Evolutionary conservation across 2,329 filamentous ascomycete species (phyloP), one percentile per base, ranked within the genome.

Genomic region (Sordariomycetes sp.): DNA sequence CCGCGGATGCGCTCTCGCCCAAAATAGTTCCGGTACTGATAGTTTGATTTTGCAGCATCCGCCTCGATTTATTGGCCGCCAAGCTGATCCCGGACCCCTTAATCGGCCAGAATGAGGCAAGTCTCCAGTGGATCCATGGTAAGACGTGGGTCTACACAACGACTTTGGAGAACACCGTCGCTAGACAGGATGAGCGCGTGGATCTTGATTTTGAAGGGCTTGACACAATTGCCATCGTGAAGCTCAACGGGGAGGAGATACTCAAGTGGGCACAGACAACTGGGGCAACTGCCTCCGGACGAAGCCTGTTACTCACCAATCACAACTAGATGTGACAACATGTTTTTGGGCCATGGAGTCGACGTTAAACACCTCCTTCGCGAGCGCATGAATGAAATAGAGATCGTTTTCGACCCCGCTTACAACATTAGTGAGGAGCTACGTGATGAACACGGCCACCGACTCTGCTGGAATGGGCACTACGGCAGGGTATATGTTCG

Each of bases 61-160:
- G 86, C 64, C 75, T 87, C 24, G 84, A 87, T 65, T 74, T 87
- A 24, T 70, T 86, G 32, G 75, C 81, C 61, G 77, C 86, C 65
- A 70, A 74, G 20, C 70, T 83, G 59, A 86, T 87, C 60, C 74
- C 80, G 3, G 84, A 90, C 63, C 86, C 87, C 0, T 89, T 84
- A 67, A 77, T 88, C 35, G 85, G 85, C 55, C 86, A 87, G 71
- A 89, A 90, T 64, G 87, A 91, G 68, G 72, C 83, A 45, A 76
- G 81, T 42, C 83, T 87, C 2, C 85, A 88, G 71, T 91, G 87
- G 86, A 75, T 90, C 53, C 87, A 85, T 58, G 85, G 90, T 66
- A 79, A 79, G 58, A 73, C 73, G 59, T 91, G 87, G 87, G 72
- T 80, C 32, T 91, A 91, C 70, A 77, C 72, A 61, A 86, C 82